These are phyloP conservation scores for Hyaloperonospora arabidopsidis DNA, from an alignment of 352 stramenopile species.

Conservation along the genomic window DNA sequence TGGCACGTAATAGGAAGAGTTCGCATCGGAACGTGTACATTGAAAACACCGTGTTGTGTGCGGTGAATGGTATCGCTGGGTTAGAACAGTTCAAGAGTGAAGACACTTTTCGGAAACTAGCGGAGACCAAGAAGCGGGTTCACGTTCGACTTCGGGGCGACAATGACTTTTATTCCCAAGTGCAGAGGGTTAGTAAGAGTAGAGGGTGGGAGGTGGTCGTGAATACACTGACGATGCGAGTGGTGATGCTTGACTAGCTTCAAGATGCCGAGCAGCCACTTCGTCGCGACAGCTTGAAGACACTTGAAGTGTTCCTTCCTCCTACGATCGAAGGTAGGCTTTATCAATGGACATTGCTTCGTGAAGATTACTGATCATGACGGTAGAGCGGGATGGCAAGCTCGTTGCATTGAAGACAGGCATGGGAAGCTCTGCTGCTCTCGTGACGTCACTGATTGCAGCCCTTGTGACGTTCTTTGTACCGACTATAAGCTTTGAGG, in stretches of 20 bases:
- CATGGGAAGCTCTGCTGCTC: slow-evolving; percentile 91
- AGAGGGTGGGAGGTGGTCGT: not conserved
- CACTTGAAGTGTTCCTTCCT: slow-evolving; percentile 82
- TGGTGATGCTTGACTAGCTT: slow-evolving; percentile 40
- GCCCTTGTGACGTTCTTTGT: slow-evolving; percentile 85
- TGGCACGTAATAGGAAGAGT: slow-evolving; percentile 16
- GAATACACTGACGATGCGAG: slow-evolving; percentile 7
- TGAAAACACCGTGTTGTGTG: slow-evolving; percentile 83
- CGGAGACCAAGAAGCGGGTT: slow-evolving; percentile 23
- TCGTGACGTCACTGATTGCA: slow-evolving; percentile 92
- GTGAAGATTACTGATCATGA: slow-evolving; percentile 1
- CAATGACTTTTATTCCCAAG: slow-evolving; percentile 97
- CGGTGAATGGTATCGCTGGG: slow-evolving; percentile 50
- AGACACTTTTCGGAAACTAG: slow-evolving; percentile 24
- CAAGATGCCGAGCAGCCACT: slow-evolving; percentile 46
- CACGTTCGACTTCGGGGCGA: slow-evolving; percentile 86
- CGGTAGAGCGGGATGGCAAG: slow-evolving; percentile 32
- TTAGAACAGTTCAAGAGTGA: slow-evolving; percentile 22
- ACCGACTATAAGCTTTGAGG: slow-evolving; percentile 20
- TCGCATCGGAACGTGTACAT: slow-evolving; percentile 84
- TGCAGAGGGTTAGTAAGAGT: slow-evolving; percentile 31
- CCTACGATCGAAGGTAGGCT: slow-evolving; percentile 48
- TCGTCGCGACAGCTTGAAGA: slow-evolving; percentile 51
- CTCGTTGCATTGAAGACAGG: slow-evolving; percentile 90
- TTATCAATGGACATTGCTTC: not conserved